Evolutionary conservation across 139 green algal species (phyloP), one percentile per base, ranked within the genome.

Genomic region (Chlorella sp.): DNA sequence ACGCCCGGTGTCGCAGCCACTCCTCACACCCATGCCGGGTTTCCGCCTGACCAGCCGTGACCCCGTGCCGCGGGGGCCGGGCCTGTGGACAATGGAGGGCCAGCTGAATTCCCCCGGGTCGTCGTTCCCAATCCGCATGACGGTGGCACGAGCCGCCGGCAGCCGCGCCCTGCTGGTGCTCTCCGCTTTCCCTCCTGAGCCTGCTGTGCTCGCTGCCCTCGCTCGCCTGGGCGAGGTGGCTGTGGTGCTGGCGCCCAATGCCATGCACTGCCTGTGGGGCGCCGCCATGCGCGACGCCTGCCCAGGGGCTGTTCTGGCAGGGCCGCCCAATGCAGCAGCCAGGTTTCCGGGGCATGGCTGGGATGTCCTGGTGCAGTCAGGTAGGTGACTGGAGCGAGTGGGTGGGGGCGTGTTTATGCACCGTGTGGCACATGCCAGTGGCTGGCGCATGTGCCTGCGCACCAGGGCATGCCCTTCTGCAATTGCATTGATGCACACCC

Each of bases 221-320:
- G 23, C 39, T 41, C 41, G 21, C 39, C 72, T 79, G 72, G 72
- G 72, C 9, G 6, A 74, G 34, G 68, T 74, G 68, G 68, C 32
- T 20, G 4, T 73, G n/a, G 67, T 73, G 72, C 72, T 56, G 72
- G 72, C 72, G 4, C 72, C 72, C 72, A 79, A 79, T 25, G 44
- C 41, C 39, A n/a, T 62, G 23, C 72, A 79, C 44, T 79, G 72
- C 72, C 72, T 79, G 41, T 79, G 72, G 72, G 72, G 72, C 26
- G 72, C 72, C 9, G 30, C 36, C 25, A 79, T 79, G 72, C 72
- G 72, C 12, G 41, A 79, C 2, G 72, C 72, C 41, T 79, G 41
- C 72, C 72, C 44, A 11, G 72, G 44, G 6, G 36, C 41, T 4
- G 9, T 64, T 41, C 72, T 79, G 72, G 72, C 72, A 12, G 72